Percentiles rank a stretch among this genome's conserved stretches.
phyloP scores from a whole-genome alignment of 257 asterid species.

The Asclepias syriaca region DNA sequence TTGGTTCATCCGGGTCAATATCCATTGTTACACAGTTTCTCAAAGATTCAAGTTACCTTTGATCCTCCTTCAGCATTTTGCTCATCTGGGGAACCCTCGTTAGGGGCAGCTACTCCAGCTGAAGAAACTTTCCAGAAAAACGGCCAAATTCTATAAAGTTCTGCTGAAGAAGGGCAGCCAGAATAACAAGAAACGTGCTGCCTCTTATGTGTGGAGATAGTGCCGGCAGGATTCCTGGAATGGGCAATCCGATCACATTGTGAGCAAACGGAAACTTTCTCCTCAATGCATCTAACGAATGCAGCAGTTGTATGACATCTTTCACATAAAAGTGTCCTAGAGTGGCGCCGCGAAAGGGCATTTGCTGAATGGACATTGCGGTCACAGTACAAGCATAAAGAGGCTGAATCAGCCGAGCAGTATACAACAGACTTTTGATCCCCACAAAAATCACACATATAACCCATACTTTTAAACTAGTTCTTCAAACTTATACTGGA shows the following conservation, averaged over 20 bases:
- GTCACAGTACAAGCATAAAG: conserved; percentile 83
- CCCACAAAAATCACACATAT: conserved; percentile 77
- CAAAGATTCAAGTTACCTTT: too few relatives aligned
- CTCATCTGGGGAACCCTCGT: conserved; percentile 28
- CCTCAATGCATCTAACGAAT: conserved; percentile 57
- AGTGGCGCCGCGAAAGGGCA: conserved; percentile 77
- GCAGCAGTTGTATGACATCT: conserved; percentile 78
- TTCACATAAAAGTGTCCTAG: conserved; percentile 77
- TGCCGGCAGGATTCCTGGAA: conserved; percentile 31
- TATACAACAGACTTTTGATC: conserved; percentile 65
- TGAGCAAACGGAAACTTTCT: conserved; percentile 65
- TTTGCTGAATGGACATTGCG: conserved; percentile 87
- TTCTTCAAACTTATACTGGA: conserved; percentile 5
- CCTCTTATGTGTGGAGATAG: conserved; percentile 47
- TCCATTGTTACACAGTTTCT: too few relatives aligned
- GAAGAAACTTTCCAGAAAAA: conserved; percentile 48
- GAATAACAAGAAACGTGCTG: conserved; percentile 63
- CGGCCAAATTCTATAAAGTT: conserved; percentile 69
- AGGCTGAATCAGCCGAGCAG: conserved; percentile 82
- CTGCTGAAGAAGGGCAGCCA: conserved; percentile 86
- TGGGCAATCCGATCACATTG: conserved; percentile 79
- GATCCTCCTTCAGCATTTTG: conserved; percentile 28
- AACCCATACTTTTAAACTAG: conserved; percentile 50
- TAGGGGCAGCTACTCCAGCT: conserved; percentile 36
- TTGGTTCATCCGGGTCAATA: conserved; percentile 10